Percentiles rank a stretch among this genome's conserved stretches.
phyloP scores from a whole-genome alignment of 352 stramenopile genomes.

The Plasmopara halstedii region DNA sequence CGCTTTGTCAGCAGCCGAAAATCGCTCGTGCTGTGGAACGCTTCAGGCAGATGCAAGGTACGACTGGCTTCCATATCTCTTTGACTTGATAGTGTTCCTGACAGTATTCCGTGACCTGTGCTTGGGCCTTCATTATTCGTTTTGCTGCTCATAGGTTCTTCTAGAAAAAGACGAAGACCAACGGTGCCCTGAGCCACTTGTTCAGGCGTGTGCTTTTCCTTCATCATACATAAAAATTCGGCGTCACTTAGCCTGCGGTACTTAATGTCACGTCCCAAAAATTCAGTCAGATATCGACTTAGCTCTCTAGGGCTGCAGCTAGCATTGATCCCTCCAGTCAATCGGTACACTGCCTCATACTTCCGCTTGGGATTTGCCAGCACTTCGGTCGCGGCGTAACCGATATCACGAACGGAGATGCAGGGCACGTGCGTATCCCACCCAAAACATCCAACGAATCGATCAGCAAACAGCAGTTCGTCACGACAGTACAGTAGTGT shows the following conservation, averaged over 20 bases:
- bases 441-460: conserved; percentile 47
- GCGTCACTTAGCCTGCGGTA: conserved; percentile 43
- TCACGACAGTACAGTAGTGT: conserved; percentile 67
- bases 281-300: conserved; percentile 21
- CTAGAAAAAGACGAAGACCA: conserved; percentile 44
- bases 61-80: conserved; percentile 3
- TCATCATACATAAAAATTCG: conserved; percentile 34
- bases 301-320: conserved; percentile 44
- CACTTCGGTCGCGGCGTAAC: conserved; percentile 39
- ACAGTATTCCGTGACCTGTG: too few relatives aligned
- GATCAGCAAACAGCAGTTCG: conserved; percentile 61
- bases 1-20: conserved; percentile 47
- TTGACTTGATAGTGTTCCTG: conserved; percentile 1
- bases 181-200: conserved; percentile 47
- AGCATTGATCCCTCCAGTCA: conserved; percentile 28
- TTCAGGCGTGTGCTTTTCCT: conserved; percentile 39
- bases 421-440: conserved; percentile 42
- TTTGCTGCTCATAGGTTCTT: conserved; percentile 14
- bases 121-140: conserved; percentile 5
- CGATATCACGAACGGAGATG: conserved; percentile 62
- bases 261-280: conserved; percentile 39
- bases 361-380: conserved; percentile 36
- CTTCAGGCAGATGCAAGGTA: conserved; percentile 13
- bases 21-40: conserved; percentile 43
- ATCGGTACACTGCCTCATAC: conserved; percentile 47